Evolutionary conservation across 805 yeast species (phyloP), one percentile per base, ranked within the genome.

Genomic region (Metschnikowia borealis): DNA sequence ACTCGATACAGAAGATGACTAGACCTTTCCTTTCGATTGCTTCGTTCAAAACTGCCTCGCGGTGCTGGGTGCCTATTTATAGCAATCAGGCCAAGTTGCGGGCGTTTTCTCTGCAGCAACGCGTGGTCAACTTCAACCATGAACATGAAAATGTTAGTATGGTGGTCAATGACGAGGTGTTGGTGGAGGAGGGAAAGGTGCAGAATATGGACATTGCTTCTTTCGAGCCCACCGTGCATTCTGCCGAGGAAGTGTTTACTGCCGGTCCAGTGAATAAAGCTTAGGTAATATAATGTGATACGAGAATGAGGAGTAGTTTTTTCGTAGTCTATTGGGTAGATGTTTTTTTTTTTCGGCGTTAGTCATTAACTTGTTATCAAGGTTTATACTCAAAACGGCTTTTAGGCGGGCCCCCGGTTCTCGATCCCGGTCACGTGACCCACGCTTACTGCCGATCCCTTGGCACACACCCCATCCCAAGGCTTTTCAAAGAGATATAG

Each of bases 221-320:
- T 2, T 73, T 73, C 54, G 75, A 73, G 56, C 77, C 78, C 15
- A 63, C 67, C 33, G 65, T 73, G 17, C 65, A 62, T 50, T 71
- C 76, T 26, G 60, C 68, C n/a, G 77, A 73, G 52, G 77, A 73
- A 46, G 57, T 73, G 18, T 62, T 62, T 58, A 72, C 78, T 60
- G 73, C 77, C 51, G 72, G 75, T 51, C 75, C 77, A 52, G 76
- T 70, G 52, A 71, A 68, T 52, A 64, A 58, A 60, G 60, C 58
- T 20, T 44, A 15, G 23, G 14, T 23, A 32, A 31, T 18, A 43
- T 29, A 17, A 15, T 7, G 8, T 8, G 11, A 8, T 26, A 26
- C 8, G 29, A 8, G 1, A 26, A 1, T 3, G 8, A 10, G 8
- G 11, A 3, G 29, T 26, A 10, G 29, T 8, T 8, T 8, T 26